Evolutionary conservation across 2,329 filamentous ascomycete species (phyloP).

Genomic region (Colletotrichum sp.): DNA sequence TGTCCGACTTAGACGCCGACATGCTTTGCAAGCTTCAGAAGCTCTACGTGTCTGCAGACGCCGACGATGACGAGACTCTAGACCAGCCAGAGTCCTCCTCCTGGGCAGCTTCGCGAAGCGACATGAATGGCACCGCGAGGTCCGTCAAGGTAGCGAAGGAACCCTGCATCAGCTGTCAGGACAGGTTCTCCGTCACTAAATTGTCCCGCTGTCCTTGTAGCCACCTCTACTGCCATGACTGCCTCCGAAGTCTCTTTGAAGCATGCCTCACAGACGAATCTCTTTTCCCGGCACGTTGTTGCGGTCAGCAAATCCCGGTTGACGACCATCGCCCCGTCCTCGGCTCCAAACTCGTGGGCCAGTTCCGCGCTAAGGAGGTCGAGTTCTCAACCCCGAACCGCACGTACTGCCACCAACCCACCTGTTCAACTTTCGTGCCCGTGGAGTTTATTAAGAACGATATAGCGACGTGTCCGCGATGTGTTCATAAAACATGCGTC

Average conservation of each 20-base stretch:
- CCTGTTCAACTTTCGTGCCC: slow-evolving; percentile 54
- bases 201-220: slow-evolving; percentile 34
- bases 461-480: slow-evolving; percentile 46
- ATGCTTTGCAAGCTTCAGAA: background rate
- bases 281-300: slow-evolving; percentile 62
- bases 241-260: slow-evolving; percentile 50
- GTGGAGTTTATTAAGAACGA: slow-evolving; percentile 30
- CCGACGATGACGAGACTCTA: background rate
- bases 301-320: slow-evolving; percentile 44
- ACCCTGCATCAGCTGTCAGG: background rate
- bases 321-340: background rate
- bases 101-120: background rate
- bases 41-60: background rate
- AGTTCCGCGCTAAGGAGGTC: slow-evolving; percentile 48
- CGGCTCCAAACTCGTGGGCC: slow-evolving; percentile 27
- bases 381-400: slow-evolving; percentile 53
- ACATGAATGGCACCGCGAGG: too few relatives aligned
- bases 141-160: background rate
- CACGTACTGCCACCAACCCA: slow-evolving; percentile 52
- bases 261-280: slow-evolving; percentile 51
- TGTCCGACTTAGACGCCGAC: background rate
- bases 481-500: slow-evolving; percentile 48
- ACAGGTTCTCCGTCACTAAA: background rate
- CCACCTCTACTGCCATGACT: slow-evolving; percentile 58
- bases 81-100: background rate